A percentile compares a stretch with the other conserved stretches of the same genome.
Conservation (phyloP, 352 stramenopile species). For the Phytophthora macrochlamydospora region DNA sequence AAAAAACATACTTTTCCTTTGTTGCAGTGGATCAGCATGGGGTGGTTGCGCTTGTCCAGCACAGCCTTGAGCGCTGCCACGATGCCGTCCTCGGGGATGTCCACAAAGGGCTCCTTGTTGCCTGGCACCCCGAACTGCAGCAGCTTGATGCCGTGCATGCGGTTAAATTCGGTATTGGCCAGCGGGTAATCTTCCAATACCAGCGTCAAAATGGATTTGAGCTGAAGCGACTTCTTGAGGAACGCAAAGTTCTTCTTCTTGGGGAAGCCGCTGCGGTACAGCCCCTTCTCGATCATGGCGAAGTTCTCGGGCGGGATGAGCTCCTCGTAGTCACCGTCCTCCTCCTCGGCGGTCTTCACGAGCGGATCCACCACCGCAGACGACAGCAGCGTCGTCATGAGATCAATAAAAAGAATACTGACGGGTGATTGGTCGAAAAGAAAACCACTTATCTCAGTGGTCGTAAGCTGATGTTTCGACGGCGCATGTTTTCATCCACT, state of each 20-base stretch:
- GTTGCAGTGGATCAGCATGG: slow-evolving; percentile 90
- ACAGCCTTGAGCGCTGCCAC: slow-evolving; percentile 73
- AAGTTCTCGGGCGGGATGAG: slow-evolving; percentile 90
- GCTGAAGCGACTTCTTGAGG: slow-evolving; percentile 70
- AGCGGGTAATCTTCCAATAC: slow-evolving; percentile 89
- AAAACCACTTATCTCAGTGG: no score
- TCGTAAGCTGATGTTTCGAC: no score
- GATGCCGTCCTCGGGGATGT: slow-evolving; percentile 86
- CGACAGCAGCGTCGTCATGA: slow-evolving; percentile 24
- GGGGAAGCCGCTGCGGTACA: slow-evolving; percentile 87
- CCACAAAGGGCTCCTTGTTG: slow-evolving; percentile 90
- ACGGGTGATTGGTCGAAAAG: no score
- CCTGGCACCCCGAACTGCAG: slow-evolving; percentile 86
- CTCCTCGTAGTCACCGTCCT: slow-evolving; percentile 79
- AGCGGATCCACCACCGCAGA: slow-evolving; percentile 20
- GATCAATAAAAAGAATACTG: no score
- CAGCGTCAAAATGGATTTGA: slow-evolving; percentile 86
- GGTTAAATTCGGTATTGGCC: slow-evolving; percentile 83
- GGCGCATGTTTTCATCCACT: no score
- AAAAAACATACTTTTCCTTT: slow-evolving; percentile 70
- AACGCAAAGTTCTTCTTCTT: slow-evolving; percentile 92
- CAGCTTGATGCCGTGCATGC: slow-evolving; percentile 77
- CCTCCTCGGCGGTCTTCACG: slow-evolving; percentile 60
- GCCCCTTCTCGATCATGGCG: slow-evolving; percentile 85
- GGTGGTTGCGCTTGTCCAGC: slow-evolving; percentile 85